A percentile compares a stretch with the other conserved stretches of the same genome.
phyloP scores from a whole-genome alignment of 2,329 filamentous ascomycete species.

The Lasiodiplodia sp. region DNA sequence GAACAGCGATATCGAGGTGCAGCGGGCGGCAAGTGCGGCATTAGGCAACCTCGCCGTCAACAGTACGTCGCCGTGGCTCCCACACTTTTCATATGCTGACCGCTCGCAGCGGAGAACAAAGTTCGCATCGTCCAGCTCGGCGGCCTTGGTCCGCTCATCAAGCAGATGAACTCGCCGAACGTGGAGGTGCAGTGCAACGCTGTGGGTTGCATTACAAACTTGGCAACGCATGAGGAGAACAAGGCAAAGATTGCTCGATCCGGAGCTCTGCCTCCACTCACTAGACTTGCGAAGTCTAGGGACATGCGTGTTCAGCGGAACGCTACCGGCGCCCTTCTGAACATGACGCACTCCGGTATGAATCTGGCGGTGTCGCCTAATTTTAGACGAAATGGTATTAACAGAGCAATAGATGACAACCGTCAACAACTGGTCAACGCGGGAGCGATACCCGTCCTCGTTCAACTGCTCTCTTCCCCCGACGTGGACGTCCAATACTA shows the following conservation, averaged over 20 bases:
- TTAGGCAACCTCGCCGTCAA: conserved; percentile 97
- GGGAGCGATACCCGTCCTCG: conserved; percentile 95
- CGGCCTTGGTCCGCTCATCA: conserved; percentile 88
- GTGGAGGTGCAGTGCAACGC: conserved; percentile 99
- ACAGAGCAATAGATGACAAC: conserved; percentile 78
- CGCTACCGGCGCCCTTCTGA: conserved; percentile 92
- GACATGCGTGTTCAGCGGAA: conserved; percentile 99
- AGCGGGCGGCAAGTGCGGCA: conserved; percentile 93
- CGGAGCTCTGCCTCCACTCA: conserved; percentile 88
- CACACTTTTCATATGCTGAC: conserved; percentile 51
- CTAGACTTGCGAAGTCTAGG: conserved; percentile 91
- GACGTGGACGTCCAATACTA: conserved; percentile 99
- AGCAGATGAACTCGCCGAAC: conserved; percentile 97
- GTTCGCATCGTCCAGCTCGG: conserved; percentile 93
- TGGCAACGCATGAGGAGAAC: conserved; percentile 98
- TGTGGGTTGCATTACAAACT: conserved; percentile 97
- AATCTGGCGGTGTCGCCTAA: conserved; percentile 17
- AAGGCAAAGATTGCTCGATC: conserved; percentile 98
- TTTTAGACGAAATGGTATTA: conserved; percentile 30
- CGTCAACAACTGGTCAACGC: conserved; percentile 96
- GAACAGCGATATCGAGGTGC: conserved; percentile 95
- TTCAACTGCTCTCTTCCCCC: conserved; percentile 88
- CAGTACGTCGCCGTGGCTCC: conserved; percentile 63
- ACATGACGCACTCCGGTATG: conserved; percentile 98
- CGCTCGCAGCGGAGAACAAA: conserved; percentile 87